Conservation (phyloP, 2,329 filamentous ascomycete species). For the Plectosphaerella cucumerina region DNA sequence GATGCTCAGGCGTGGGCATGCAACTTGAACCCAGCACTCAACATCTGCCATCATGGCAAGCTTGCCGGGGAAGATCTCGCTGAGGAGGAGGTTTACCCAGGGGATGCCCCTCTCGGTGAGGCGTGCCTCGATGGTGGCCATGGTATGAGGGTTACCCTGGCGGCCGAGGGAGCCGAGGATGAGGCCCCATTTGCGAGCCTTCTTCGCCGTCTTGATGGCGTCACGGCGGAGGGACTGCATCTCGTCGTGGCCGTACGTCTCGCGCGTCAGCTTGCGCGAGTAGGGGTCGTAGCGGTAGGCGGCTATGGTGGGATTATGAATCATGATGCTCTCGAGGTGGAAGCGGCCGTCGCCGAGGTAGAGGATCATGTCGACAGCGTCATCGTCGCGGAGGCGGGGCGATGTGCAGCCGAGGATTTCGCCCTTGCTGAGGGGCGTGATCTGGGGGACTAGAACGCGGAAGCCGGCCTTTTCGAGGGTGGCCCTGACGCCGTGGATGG, state of each 20-base stretch:
- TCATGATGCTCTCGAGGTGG: constrained; percentile 98
- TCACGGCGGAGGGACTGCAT: constrained; percentile 77
- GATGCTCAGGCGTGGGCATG: constrained; percentile 93
- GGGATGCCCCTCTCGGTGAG: constrained; percentile 69
- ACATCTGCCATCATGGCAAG: constrained; percentile 90
- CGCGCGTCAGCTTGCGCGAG: constrained; percentile 83
- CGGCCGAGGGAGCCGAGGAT: constrained; percentile 90
- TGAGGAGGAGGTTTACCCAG: constrained; percentile 80
- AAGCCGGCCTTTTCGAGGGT: constrained; percentile 81
- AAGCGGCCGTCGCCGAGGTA: constrained; percentile 92
- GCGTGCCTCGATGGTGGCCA: constrained; percentile 78
- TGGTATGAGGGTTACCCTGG: constrained; percentile 92
- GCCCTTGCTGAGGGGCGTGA: constrained; percentile 85
- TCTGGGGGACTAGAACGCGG: constrained; percentile 83
- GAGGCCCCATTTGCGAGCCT: constrained; percentile 85
- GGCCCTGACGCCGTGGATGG: constrained; percentile 79
- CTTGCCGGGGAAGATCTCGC: constrained; percentile 96
- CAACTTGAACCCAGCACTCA: constrained; percentile 97
- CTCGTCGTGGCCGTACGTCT: constrained; percentile 87
- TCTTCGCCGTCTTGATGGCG: constrained; percentile 72
- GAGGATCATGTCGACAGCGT: constrained; percentile 69
- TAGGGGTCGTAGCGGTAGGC: constrained; percentile 98
- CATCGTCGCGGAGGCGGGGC: constrained; percentile 58
- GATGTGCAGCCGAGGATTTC: constrained; percentile 98
- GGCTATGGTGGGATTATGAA: constrained; percentile 86